A percentile compares a stretch with the other conserved stretches of the same genome.
phyloP scores from a whole-genome alignment of 768 basidiomycete species.

The Boletellus ananas region DNA sequence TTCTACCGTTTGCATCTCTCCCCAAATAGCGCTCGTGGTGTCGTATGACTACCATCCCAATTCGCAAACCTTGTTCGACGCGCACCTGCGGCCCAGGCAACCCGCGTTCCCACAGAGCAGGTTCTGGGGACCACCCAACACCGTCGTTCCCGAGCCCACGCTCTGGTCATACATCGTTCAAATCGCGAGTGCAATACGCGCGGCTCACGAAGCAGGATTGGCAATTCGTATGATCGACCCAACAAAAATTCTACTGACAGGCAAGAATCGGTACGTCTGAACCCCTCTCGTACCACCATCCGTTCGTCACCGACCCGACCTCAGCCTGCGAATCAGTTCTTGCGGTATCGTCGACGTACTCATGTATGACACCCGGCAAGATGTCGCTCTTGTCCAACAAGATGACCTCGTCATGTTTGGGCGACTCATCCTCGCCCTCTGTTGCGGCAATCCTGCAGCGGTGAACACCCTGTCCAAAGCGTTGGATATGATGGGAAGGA shows the following conservation, averaged over 20 bases:
- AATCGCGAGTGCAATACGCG: conserved; percentile 81
- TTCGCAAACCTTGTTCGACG: conserved; percentile 76
- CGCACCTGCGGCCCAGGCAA: conserved; percentile 62
- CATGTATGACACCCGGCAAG: conserved; percentile 65
- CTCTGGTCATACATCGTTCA: conserved; percentile 95
- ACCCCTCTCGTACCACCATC: background rate
- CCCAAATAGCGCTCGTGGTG: conserved; percentile 72
- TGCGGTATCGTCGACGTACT: conserved; percentile 88
- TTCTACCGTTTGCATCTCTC: conserved; percentile 8
- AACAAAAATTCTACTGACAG: conserved; percentile 83
- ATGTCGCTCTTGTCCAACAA: conserved; percentile 63
- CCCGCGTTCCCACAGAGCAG: conserved; percentile 35
- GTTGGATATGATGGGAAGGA: conserved; percentile 65
- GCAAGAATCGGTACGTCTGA: conserved; percentile 70
- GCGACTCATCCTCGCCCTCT: conserved; percentile 73
- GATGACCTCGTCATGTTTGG: conserved; percentile 90
- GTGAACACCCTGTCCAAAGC: conserved; percentile 63
- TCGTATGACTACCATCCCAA: conserved; percentile 88
- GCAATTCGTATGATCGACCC: conserved; percentile 81
- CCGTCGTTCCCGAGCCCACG: conserved; percentile 64
- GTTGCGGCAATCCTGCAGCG: conserved; percentile 62
- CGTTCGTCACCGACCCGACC: conserved; percentile 1
- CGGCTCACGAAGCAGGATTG: conserved; percentile 75
- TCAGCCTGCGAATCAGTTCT: conserved; percentile 78
- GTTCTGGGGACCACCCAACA: conserved; percentile 27